Evolutionary conservation across 139 green algal genomes (phyloP), one percentile per base, ranked within the genome.

Genomic region (Spirogloea muscicola): DNA sequence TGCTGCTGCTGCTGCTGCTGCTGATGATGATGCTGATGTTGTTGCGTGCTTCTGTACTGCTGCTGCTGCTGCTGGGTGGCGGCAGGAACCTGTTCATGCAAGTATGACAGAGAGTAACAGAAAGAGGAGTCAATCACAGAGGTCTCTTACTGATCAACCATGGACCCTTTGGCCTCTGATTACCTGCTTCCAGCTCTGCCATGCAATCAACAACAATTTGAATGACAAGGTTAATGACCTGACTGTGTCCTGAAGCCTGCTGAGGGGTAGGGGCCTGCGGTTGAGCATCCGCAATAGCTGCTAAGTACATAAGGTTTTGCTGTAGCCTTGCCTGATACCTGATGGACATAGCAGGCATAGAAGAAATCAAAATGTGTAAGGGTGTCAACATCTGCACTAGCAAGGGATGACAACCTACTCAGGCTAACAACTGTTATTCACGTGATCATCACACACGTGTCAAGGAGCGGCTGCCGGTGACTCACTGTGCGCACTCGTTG

Each of bases 251-350:
- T 71, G 25, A 21, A 31, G n/a, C 16, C 25, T n/a, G 52, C 38
- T 58, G 16, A 58, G 52, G 10, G 7, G 18, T 5, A n/a, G 72
- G 73, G 42, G 76, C 69, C 37, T 83, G 68, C 27, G 80, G 79
- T 79, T 87, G 83, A 48, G 83, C 84, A 59, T 88, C 84, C 0
- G 84, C 84, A 5, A 88, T 88, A n/a, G 82, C 83, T 38, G 84
- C 84, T 1, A 88, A 64, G 67, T 87, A 88, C 81, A 88, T 88
- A 13, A 88, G 60, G 44, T 88, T 88, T 34, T 88, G 81, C 65
- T 88, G 84, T 33, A 88, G 49, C 48, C 69, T 49, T 18, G 65
- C 65, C 58, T 88, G 84, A 52, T 86, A 87, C 52, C 60, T 82
- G 48, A n/a, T n/a, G n/a, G n/a, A n/a, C n/a, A n/a, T n/a, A n/a